Base-by-base conservation (phyloP, 495 filamentous ascomycete genomes). In the Hypoxylon fuscum region DNA sequence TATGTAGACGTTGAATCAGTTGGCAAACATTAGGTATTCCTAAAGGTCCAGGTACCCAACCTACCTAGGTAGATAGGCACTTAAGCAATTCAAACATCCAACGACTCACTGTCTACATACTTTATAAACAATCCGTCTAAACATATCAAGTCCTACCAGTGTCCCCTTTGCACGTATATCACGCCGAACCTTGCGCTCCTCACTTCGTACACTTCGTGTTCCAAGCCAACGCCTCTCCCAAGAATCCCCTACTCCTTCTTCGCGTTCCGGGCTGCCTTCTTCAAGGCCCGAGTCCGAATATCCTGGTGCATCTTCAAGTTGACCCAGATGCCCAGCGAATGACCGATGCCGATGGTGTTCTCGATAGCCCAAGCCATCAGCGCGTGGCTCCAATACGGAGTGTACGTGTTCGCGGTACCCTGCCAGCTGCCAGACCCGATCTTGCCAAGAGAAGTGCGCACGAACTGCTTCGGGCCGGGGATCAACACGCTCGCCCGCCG, bases 311-410 rank as follows among this genome's bases (percentile, higher is more conserved):
- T 90, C 41, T 79, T 83, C 74, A 78, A 78, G 78, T 96, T 98
- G 70, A 85, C 75, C 42, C 74, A 75, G 44, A 94, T 75, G 7
- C 88, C 83, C 35, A 88, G 67, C 43, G 71, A 69, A 74, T 84
- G 87, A 72, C 86, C 87, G 27, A 85, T 75, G 3, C 91, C 92
- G 41, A 88, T 73, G 3, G 92, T 83, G 35, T 79, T 88, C 66
- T 88, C 86, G 49, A 97, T 65, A 34, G 81, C 86, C 89, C 90
- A 99, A 66, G 94, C 90, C 86, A 96, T 88, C 27, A 94, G 56
- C 6, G 87, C 90, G 77, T 99, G 96, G 55, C 83, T 89, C 92
- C 92, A 97, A 74, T 88, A 96, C 8, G 96, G 96, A 9, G 93
- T 96, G 55, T 90, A 92, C 38, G 90, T 95, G 74, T 88, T 89